Evolutionary conservation across 768 basidiomycete genomes (phyloP), one percentile per base, ranked within the genome.

Genomic region (Lentinula detonsa): DNA sequence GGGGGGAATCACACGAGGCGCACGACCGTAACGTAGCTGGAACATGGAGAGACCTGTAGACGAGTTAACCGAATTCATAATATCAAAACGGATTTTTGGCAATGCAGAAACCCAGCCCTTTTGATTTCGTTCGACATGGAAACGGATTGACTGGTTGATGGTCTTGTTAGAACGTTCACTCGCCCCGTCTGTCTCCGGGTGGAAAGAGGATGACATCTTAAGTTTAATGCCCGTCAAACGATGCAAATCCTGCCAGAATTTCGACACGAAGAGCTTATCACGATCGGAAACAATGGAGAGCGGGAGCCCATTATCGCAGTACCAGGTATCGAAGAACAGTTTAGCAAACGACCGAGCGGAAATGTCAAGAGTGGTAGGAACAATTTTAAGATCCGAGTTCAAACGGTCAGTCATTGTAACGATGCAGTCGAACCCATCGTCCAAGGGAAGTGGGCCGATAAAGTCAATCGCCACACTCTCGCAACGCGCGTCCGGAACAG

Each of bases 141-240:
- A 73, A 35, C 61, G 59, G 67, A 48, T 33, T 1, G 37, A 2
- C 37, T 39, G 37, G 13, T 39, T 39, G 13, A 39, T 39, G 37
- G 37, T 39, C 4, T 39, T 39, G 46, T 46, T 73, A 0, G 68
- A 65, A 0, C 62, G 59, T 63, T 77, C 68, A 18, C 66, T 72
- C 0, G 66, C 34, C 0, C 73, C 69, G 39, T 77, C 71, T 0
- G 72, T 75, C 43, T 78, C 67, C 0, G 74, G 74, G 28, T 77
- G 76, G 53, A 68, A 75, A 0, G 74, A 55, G 0, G 72, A 70
- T 0, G 74, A 75, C 60, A 77, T 65, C 11, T 66, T 65, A 0
- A 73, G 52, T 39, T 39, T 39, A 13, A 39, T 4, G 1, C 37
- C 37, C 0, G 37, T 39, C 9, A 39, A 13, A 1, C 13, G 7